Base-by-base conservation (phyloP, 768 basidiomycete species). In the Kwoniella europaea region DNA sequence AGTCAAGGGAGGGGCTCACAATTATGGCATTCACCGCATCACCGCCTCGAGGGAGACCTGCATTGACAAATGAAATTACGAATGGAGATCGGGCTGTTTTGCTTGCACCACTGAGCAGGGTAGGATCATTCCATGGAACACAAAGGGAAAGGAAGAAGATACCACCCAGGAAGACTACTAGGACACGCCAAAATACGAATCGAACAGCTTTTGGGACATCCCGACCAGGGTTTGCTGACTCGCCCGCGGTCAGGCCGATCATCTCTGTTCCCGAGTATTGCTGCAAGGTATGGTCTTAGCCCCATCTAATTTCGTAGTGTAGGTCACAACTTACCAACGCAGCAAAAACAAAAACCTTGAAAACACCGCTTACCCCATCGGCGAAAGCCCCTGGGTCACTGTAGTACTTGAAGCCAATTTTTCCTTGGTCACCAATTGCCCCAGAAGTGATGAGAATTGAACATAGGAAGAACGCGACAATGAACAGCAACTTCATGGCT, bases 191-290 rank as follows among this genome's bases (percentile, higher is more conserved):
- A 22, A 66, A 60, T 2, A 71, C 69, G 15, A 42, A 43, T 55
- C 50, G 41, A 20, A 62, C 56, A n/a, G 69, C 69, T 15, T 46
- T 63, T 22, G 69, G 69, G n/a, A 71, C 69, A 24, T 53, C 69
- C 16, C 69, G 63, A 41, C 44, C 46, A 5, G 69, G 69, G 22
- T 65, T 66, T 6, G 42, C 20, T 15, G 57, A 56, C 50, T 71
- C 69, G 2, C 52, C 56, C 13, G 69, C 69, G 13, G 69, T 56
- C 5, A 62, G 7, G 2, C 52, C 69, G 41, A 71, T 27, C 54
- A 56, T 57, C 29, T 71, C 69, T 43, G 46, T 44, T 4, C 69
- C 69, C 20, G 20, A 61, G 22, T 42, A 61, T 61, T 61, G 60
- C 35, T 43, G n/a, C n/a, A n/a, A n/a, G n/a, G n/a, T n/a, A n/a